Conservation (phyloP, 169 alveolate genomes). For the Fabrea salina region DNA sequence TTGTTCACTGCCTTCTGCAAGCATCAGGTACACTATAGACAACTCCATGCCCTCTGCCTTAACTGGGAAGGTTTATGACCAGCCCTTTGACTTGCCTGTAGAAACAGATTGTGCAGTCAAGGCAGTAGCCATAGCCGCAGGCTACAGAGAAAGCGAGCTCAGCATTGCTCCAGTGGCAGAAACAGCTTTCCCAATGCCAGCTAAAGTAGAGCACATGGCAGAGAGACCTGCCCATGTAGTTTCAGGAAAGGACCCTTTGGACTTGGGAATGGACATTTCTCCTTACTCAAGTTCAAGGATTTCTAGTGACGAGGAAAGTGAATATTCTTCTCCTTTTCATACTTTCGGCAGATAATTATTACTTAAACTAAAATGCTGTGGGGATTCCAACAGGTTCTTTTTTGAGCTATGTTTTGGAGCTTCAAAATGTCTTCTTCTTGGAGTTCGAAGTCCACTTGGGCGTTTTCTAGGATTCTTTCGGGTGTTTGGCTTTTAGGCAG, state of each 20-base stretch:
- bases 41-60: not conserved
- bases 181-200: not conserved
- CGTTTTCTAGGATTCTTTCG: slow-evolving; percentile 46
- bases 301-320: slow-evolving; percentile 21
- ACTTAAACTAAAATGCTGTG: slow-evolving; percentile 16
- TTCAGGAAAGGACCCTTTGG: not conserved
- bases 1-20: not conserved
- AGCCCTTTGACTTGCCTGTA: not conserved
- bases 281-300: not conserved
- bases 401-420: slow-evolving; percentile 35
- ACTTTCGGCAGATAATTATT: not conserved
- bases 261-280: not conserved
- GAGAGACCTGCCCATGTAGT: slow-evolving; percentile 19
- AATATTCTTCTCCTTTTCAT: not conserved
- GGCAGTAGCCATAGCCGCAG: not conserved
- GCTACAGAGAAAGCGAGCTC: not conserved
- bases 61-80: not conserved
- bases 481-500: slow-evolving; percentile 48
- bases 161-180: not conserved
- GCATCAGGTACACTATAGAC: not conserved
- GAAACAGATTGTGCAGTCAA: not conserved
- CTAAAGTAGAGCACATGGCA: not conserved
- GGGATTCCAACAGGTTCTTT: slow-evolving; percentile 51
- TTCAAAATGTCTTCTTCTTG: slow-evolving; percentile 45
- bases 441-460: slow-evolving; percentile 55